These are phyloP conservation scores for Wickerhamiella lipophila DNA, from an alignment of 805 yeast genomes.

Conservation along the genomic window DNA sequence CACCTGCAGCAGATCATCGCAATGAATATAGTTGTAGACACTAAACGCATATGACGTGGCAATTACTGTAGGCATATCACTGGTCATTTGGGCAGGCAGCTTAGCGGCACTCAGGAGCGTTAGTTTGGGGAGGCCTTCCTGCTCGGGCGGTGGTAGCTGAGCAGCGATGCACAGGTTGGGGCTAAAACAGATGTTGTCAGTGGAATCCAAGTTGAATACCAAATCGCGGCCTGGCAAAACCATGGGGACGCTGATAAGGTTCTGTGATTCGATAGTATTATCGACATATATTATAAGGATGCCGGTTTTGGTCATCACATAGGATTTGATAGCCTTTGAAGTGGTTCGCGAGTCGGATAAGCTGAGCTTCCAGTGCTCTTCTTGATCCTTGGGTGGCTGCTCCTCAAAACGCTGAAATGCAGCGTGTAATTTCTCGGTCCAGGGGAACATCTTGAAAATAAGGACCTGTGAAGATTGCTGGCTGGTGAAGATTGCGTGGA, in stretches of 20 bases:
- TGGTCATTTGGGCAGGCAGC: slow-evolving; percentile 7
- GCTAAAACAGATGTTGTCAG: slow-evolving; percentile 23
- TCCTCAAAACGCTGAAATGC: slow-evolving; percentile 16
- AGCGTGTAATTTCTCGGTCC: slow-evolving; percentile 16
- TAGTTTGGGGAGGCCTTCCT: slow-evolving; percentile 16
- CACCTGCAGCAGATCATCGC: slow-evolving; percentile 57
- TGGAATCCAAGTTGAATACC: not conserved
- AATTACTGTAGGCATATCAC: slow-evolving; percentile 38
- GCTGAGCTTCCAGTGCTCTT: slow-evolving; percentile 2
- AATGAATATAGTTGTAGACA: slow-evolving; percentile 50
- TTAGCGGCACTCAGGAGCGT: slow-evolving; percentile 14
- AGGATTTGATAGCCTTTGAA: slow-evolving; percentile 15
- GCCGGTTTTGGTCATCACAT: slow-evolving; percentile 17
- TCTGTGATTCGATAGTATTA: slow-evolving; percentile 20
- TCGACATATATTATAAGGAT: slow-evolving; percentile 16
- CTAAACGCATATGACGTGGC: slow-evolving; percentile 58
- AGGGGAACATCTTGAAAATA: slow-evolving; percentile 8
- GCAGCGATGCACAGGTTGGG: slow-evolving; percentile 26
- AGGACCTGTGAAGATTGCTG: slow-evolving; percentile 9
- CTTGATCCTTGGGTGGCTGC: not conserved
- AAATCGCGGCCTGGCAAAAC: slow-evolving; percentile 10
- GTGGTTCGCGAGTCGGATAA: slow-evolving; percentile 11
- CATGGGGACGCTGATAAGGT: slow-evolving; percentile 16
- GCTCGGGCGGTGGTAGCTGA: slow-evolving; percentile 14
- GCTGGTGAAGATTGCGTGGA: slow-evolving; percentile 8